A percentile compares a stretch with the other conserved stretches of the same genome.
phyloP scores from a whole-genome alignment of 192 early-diverging fungal genomes.

The Neocallimastix lanati region DNA sequence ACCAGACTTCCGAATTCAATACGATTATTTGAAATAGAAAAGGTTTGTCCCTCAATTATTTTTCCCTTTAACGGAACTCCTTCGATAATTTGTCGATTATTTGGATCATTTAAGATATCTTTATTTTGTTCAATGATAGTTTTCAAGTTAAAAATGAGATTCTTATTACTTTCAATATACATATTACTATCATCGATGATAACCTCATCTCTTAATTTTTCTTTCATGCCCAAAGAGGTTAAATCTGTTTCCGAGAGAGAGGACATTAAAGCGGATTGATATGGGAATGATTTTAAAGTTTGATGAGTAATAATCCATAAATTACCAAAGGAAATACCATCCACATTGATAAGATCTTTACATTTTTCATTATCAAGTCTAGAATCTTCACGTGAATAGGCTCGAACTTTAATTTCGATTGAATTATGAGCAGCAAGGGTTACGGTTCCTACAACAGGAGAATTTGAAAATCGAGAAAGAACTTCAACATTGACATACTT shows the following conservation, averaged over 20 bases:
- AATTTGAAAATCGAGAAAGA: conserved; percentile 63
- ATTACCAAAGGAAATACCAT: conserved; percentile 46
- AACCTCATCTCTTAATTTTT: not conserved
- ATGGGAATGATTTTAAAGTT: not conserved
- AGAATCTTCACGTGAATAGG: no score
- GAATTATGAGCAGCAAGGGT: conserved; percentile 40
- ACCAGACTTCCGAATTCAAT: conserved; percentile 46
- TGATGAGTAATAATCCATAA: no score
- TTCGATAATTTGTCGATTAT: conserved; percentile 29
- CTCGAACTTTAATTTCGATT: no score
- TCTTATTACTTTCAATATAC: no score
- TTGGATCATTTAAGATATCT: not conserved
- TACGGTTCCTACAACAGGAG: conserved; percentile 47
- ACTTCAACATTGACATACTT: conserved; percentile 56
- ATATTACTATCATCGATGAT: no score
- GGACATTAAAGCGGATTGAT: not conserved
- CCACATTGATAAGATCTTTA: no score
- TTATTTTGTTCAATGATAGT: not conserved
- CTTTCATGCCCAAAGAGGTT: not conserved
- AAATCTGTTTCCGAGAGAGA: not conserved
- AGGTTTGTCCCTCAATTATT: conserved; percentile 46
- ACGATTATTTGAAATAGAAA: conserved; percentile 41
- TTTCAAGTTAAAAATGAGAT: not conserved
- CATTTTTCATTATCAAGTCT: no score
- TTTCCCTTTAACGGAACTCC: no score